Evolutionary conservation across 352 stramenopile genomes (phyloP), one percentile per base, ranked within the genome.

Genomic region (Globisporangium irregulare): DNA sequence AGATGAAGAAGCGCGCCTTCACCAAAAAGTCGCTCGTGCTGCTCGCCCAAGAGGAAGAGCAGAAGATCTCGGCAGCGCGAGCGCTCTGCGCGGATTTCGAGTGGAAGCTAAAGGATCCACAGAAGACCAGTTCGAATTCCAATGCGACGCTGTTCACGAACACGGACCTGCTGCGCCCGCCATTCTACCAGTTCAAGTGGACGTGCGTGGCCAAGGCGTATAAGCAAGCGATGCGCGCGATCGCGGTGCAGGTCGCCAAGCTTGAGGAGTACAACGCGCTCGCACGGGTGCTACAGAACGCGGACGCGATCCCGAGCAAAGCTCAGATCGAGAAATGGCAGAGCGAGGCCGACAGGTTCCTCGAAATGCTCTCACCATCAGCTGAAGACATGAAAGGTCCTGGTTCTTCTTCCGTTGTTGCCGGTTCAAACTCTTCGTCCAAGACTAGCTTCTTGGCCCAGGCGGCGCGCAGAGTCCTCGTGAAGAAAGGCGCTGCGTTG

Each of bases 221-320:
- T 73, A 77, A 77, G 25, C 62, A 80, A 9, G 74, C 64, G 25
- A 57, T 89, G 58, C 69, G 69, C 43, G 76, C 66, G 3, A 62
- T 87, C 8, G 72, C 71, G 4, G 78, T 86, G 34, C 76, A 86
- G n/a, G 69, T 72, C 34, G 80, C 84, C 22, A 83, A 82, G 66
- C 74, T 93, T 34, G 82, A 93, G 22, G 76, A 79, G 63, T 93
- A 77, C 69, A 93, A 93, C 46, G 59, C 75, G 0, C 64, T 91
- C 4, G 82, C 76, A 18, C 72, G 66, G 0, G 72, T 84, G 14
- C 57, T 93, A 27, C 82, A 89, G 72, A 77, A 66, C 48, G 34
- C 72, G 0, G 75, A 86, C 10, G 78, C 71, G 1, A 67, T 83
- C 2, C 56, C 89, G 59, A 79, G 79, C 72, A 84, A 78, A 34